Conservation (phyloP, 805 yeast genomes). For the Blastobotrys muscicola region DNA sequence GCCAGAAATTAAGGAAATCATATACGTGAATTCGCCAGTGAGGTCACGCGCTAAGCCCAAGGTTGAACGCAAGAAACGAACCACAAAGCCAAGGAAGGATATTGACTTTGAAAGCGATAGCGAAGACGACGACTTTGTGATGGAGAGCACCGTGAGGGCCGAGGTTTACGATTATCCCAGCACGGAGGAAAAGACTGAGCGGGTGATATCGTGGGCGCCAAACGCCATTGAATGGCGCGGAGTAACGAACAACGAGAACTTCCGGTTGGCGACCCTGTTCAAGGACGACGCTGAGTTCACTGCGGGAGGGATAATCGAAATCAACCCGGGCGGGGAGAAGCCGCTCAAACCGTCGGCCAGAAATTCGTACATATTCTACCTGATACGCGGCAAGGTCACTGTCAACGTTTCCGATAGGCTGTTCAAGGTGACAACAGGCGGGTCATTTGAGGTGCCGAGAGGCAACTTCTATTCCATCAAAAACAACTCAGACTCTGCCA, state of each 20-base stretch:
- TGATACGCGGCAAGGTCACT: constrained; percentile 59
- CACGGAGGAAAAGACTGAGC: constrained; percentile 33
- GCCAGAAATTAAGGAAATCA: constrained; percentile 23
- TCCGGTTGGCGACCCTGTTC: constrained; percentile 54
- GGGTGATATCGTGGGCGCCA: constrained; percentile 54
- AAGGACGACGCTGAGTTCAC: constrained; percentile 26
- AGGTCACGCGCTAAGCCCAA: background rate
- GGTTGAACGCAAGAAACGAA: background rate
- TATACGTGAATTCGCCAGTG: constrained; percentile 10
- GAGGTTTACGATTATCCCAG: constrained; percentile 47
- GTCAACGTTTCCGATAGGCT: constrained; percentile 50
- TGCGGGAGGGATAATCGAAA: constrained; percentile 13
- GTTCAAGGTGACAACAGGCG: constrained; percentile 59
- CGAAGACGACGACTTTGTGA: constrained; percentile 3
- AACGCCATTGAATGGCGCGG: constrained; percentile 34
- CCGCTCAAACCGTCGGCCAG: constrained; percentile 52
- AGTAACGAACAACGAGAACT: constrained; percentile 40
- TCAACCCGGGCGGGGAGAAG: constrained; percentile 41
- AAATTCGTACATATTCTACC: constrained; percentile 65
- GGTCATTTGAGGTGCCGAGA: constrained; percentile 75
- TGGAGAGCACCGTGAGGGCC: constrained; percentile 4
- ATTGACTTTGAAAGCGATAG: constrained; percentile 1
- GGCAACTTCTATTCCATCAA: constrained; percentile 62
- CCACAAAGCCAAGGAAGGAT: background rate
- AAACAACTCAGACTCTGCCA: constrained; percentile 48